Conservation (phyloP, 2,329 filamentous ascomycete genomes). For the Xylaria multiplex region DNA sequence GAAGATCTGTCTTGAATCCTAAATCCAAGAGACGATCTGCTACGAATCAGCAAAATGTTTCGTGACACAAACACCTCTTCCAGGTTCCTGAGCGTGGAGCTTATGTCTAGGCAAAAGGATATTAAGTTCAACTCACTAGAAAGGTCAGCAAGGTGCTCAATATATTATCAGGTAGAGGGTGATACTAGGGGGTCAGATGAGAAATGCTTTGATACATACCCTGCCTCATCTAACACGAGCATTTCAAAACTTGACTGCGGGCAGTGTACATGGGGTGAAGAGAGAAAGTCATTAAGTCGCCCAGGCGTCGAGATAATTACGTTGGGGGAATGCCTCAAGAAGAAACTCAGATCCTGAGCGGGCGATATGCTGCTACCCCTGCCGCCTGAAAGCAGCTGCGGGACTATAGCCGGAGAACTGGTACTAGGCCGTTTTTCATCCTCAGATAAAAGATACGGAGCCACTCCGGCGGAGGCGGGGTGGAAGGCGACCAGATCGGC, state of each 20-base stretch:
- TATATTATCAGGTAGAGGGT: neutral
- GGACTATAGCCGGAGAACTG: slow-evolving; percentile 69
- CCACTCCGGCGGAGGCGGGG: slow-evolving; percentile 74
- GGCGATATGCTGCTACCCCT: slow-evolving; percentile 70
- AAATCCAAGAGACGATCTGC: slow-evolving; percentile 86
- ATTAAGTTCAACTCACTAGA: slow-evolving; percentile 26
- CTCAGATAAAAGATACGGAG: slow-evolving; percentile 63
- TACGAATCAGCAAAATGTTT: slow-evolving; percentile 16
- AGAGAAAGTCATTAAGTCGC: slow-evolving; percentile 85
- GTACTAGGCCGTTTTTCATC: slow-evolving; percentile 65
- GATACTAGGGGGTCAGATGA: neutral
- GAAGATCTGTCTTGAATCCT: slow-evolving; percentile 91
- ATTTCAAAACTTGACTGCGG: slow-evolving; percentile 90
- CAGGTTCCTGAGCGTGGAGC: accelerated
- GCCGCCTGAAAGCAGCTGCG: slow-evolving; percentile 89
- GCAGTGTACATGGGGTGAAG: slow-evolving; percentile 87
- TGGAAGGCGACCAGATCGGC: slow-evolving; percentile 84
- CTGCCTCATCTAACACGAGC: slow-evolving; percentile 90
- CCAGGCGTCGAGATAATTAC: slow-evolving; percentile 91
- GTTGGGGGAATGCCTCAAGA: slow-evolving; percentile 86
- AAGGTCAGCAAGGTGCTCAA: slow-evolving; percentile 17
- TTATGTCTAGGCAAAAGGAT: neutral
- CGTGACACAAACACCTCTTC: neutral
- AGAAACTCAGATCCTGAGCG: slow-evolving; percentile 85
- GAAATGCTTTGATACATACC: slow-evolving; percentile 26